Evolutionary conservation across 345 rosid genomes (phyloP).

Genomic region (Populus pruinosa): DNA sequence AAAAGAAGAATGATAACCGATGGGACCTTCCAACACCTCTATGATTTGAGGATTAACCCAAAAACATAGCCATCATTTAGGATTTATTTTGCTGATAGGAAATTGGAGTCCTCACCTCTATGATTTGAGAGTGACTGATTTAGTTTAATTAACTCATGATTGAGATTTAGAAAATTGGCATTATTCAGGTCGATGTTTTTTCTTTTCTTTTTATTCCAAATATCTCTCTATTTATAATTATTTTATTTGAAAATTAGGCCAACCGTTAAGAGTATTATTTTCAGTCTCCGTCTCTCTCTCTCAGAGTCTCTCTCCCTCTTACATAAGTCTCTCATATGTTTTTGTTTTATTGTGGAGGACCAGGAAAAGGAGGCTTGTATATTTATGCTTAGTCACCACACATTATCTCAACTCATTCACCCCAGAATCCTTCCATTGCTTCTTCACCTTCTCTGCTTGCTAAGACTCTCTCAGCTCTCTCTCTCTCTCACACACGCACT

Average conservation of each 20-base stretch:
- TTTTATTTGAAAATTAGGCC: slow-evolving; percentile 2
- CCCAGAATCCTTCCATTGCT: slow-evolving; percentile 31
- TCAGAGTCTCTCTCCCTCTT: background rate
- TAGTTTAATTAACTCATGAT: background rate
- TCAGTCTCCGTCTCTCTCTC: background rate
- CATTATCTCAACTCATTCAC: slow-evolving; percentile 37
- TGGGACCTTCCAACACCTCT: too few relatives aligned
- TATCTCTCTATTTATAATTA: background rate
- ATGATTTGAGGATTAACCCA: too few relatives aligned
- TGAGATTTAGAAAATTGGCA: background rate
- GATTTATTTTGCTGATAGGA: background rate
- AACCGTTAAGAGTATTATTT: slow-evolving; percentile 8
- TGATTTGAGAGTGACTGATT: background rate
- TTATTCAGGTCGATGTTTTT: background rate
- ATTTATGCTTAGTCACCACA: slow-evolving; percentile 38
- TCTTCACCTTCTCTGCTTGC: slow-evolving; percentile 13
- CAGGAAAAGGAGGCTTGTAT: background rate
- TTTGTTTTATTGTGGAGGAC: slow-evolving; percentile 8
- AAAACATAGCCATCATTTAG: too few relatives aligned
- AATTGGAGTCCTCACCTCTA: background rate
- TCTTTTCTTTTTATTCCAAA: too few relatives aligned
- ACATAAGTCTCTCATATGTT: slow-evolving; percentile 3
- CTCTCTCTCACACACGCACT: background rate
- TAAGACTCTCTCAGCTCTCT: background rate
- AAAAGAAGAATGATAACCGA: too few relatives aligned